These are phyloP conservation scores for Thymus quinquecostatus DNA, from an alignment of 257 asterid species.

Conservation along the genomic window DNA sequence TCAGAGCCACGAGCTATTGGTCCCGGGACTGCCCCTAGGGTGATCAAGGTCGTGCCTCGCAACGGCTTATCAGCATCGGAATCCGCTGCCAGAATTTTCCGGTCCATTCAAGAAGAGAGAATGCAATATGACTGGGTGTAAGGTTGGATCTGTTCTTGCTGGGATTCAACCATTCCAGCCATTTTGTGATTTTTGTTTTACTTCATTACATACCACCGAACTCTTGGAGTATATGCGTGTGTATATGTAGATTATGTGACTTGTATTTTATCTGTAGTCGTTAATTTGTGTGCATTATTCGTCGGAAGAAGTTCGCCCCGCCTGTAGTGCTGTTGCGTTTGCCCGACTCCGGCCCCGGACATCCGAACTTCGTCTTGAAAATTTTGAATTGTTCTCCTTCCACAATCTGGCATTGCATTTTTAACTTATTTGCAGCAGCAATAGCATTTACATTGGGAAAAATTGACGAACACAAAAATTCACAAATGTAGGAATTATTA, in stretches of 20 bases:
- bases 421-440: no score
- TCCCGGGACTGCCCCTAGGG: constrained; percentile 41
- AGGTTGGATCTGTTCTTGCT: neutral
- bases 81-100: constrained; percentile 83
- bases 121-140: constrained; percentile 51
- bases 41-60: constrained; percentile 79
- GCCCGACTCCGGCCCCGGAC: no score
- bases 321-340: no score
- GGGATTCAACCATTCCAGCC: neutral
- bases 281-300: no score
- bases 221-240: neutral
- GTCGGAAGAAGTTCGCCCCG: no score
- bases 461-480: no score
- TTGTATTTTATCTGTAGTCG: neutral
- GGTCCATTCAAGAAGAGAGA: constrained; percentile 85
- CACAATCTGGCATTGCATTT: no score
- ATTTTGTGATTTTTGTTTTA: neutral
- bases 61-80: constrained; percentile 72
- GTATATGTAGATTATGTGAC: neutral
- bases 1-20: constrained; percentile 23
- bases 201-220: neutral
- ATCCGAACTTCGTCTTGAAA: no score
- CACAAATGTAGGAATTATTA: no score
- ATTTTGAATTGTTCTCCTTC: no score
- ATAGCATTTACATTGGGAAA: no score